These are phyloP conservation scores for Moricandia arvensis DNA, from an alignment of 345 rosid species.

Conservation along the genomic window DNA sequence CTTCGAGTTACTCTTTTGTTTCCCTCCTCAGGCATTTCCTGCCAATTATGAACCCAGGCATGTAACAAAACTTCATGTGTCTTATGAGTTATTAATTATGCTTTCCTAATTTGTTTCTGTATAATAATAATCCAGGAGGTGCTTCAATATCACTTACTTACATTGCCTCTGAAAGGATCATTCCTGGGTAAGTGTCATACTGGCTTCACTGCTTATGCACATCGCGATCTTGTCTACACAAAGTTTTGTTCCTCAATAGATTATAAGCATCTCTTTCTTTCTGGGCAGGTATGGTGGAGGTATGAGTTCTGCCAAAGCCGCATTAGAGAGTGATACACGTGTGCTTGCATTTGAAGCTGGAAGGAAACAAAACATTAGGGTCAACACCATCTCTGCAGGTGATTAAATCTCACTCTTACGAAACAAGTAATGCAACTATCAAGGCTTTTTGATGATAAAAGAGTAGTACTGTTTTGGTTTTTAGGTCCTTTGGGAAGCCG, in stretches of 20 bases:
- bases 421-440: neutral
- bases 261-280: conserved; percentile 3
- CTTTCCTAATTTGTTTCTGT: conserved; percentile 12
- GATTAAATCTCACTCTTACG: neutral
- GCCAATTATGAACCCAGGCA: conserved; percentile 96
- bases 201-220: neutral
- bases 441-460: neutral
- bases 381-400: conserved; percentile 94
- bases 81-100: neutral
- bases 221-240: neutral
- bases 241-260: neutral
- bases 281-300: conserved; percentile 91
- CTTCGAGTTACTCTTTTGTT: conserved; percentile 90
- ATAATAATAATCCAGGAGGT: conserved; percentile 63
- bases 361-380: conserved; percentile 73
- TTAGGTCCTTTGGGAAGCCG: conserved; percentile 82
- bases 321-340: conserved; percentile 90
- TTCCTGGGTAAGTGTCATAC: conserved; percentile 68
- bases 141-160: conserved; percentile 90
- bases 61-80: conserved; percentile 5
- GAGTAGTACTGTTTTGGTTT: neutral
- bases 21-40: conserved; percentile 83
- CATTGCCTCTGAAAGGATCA: conserved; percentile 91
- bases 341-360: conserved; percentile 95
- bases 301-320: conserved; percentile 98